phyloP scores from a whole-genome alignment of 345 rosid genomes.

The Lepidium sativum region DNA sequence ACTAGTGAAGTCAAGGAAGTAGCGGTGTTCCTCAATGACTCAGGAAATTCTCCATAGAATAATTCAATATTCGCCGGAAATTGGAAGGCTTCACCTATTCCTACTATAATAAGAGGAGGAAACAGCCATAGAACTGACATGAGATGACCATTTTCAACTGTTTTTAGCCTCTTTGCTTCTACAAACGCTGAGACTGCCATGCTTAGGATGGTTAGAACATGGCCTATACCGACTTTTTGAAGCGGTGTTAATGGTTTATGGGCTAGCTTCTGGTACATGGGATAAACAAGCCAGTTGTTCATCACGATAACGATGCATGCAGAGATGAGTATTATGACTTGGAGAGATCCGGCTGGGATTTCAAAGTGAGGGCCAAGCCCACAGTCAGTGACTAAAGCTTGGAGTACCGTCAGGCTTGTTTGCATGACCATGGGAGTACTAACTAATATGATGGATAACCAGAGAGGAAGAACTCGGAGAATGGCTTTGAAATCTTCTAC shows the following conservation, averaged over 20 bases:
- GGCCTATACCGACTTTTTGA: constrained; percentile 42
- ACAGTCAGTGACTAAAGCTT: constrained; percentile 45
- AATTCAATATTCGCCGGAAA: constrained; percentile 38
- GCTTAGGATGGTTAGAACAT: constrained; percentile 26
- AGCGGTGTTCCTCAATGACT: constrained; percentile 31
- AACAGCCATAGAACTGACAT: constrained; percentile 45
- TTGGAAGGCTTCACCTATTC: constrained; percentile 46
- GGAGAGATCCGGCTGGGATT: constrained; percentile 40
- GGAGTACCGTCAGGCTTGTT: constrained; percentile 33
- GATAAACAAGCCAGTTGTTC: constrained; percentile 26
- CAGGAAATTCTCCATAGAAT: constrained; percentile 44
- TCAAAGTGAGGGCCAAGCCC: constrained; percentile 33
- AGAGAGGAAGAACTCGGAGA: constrained; percentile 35
- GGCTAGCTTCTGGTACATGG: constrained; percentile 32
- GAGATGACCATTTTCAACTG: constrained; percentile 10
- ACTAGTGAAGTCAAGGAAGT: constrained; percentile 39
- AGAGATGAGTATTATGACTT: constrained; percentile 24
- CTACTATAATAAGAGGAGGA: constrained; percentile 38
- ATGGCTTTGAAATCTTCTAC: constrained; percentile 56
- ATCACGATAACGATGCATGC: constrained; percentile 17
- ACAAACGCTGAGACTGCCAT: constrained; percentile 32
- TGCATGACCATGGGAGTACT: constrained; percentile 26
- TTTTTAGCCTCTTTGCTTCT: constrained; percentile 38
- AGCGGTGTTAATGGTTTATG: constrained; percentile 19
- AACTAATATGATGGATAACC: constrained; percentile 28